These are phyloP conservation scores for Parachaetomium inaequale DNA, from an alignment of 495 filamentous ascomycete species.

Conservation along the genomic window DNA sequence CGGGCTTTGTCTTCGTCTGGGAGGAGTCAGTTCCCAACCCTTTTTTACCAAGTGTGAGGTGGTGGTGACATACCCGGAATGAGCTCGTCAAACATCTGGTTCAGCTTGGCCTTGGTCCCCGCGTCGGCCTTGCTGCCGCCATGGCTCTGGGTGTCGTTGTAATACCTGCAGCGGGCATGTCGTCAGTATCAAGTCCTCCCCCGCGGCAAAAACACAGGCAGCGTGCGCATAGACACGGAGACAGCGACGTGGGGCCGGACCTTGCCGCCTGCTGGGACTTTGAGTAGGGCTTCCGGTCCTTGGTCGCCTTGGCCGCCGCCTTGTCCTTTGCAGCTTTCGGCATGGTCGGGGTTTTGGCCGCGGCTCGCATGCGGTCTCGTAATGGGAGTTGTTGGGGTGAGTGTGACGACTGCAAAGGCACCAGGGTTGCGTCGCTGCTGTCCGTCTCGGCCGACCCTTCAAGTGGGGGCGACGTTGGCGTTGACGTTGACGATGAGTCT, in stretches of 20 bases:
- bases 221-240: neutral
- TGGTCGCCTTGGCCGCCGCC: slow-evolving; percentile 10
- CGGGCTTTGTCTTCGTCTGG: neutral
- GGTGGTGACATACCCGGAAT: slow-evolving; percentile 13
- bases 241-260: slow-evolving; percentile 5
- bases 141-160: neutral
- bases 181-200: neutral
- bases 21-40: neutral
- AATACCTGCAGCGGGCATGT: neutral
- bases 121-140: slow-evolving; percentile 1
- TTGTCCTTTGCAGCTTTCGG: slow-evolving; percentile 14
- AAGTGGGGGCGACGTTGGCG: slow-evolving; percentile 17
- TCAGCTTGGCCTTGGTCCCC: slow-evolving; percentile 4
- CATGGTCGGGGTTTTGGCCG: slow-evolving; percentile 1
- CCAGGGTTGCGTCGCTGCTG: slow-evolving; percentile 19
- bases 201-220: neutral
- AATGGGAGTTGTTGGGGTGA: neutral
- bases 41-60: neutral
- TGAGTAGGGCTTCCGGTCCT: slow-evolving; percentile 3
- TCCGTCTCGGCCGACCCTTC: slow-evolving; percentile 27
- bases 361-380: neutral
- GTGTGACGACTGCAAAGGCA: neutral
- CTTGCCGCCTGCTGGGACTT: neutral
- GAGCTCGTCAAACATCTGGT: slow-evolving; percentile 24
- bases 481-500: too few relatives aligned